A percentile compares a stretch with the other conserved stretches of the same genome.
Evolutionary conservation across 1,284 basidiomycete species (phyloP).

Genomic region (Xerocomus amazonicus): DNA sequence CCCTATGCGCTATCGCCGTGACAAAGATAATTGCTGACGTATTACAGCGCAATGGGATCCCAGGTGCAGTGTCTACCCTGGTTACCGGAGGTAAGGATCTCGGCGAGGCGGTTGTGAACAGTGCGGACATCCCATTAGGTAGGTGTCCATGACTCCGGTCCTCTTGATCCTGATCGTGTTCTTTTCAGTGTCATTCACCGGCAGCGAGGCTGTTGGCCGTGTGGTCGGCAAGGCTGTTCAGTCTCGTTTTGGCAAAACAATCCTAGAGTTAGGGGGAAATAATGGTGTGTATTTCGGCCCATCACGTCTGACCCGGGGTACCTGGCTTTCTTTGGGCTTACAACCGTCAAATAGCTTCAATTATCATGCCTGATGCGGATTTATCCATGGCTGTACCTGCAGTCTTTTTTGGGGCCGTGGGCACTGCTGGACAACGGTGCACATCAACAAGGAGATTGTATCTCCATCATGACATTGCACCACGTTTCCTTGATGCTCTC

Average conservation of each 20-base stretch:
- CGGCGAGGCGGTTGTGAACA: slow-evolving; percentile 77
- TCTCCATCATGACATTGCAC: slow-evolving; percentile 78
- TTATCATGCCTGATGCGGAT: slow-evolving; percentile 93
- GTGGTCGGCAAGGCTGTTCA: slow-evolving; percentile 81
- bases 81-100: slow-evolving; percentile 81
- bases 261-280: slow-evolving; percentile 94
- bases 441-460: slow-evolving; percentile 90
- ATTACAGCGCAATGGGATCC: slow-evolving; percentile 77
- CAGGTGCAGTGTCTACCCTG: slow-evolving; percentile 79
- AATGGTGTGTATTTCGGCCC: slow-evolving; percentile 54
- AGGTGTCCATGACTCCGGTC: slow-evolving; percentile 1
- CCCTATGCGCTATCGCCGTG: slow-evolving; percentile 83
- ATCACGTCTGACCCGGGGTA: slow-evolving; percentile 14
- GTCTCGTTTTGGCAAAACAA: slow-evolving; percentile 77
- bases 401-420: slow-evolving; percentile 91
- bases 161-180: slow-evolving; percentile 1
- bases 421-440: slow-evolving; percentile 93
- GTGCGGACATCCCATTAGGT: slow-evolving; percentile 71
- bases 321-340: slow-evolving; percentile 16
- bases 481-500: slow-evolving; percentile 72
- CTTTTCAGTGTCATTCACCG: slow-evolving; percentile 82
- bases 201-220: slow-evolving; percentile 84
- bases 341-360: slow-evolving; percentile 56
- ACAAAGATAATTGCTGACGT: slow-evolving; percentile 82
- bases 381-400: slow-evolving; percentile 83